Evolutionary conservation across 2,329 filamentous ascomycete genomes (phyloP), one percentile per base, ranked within the genome.

Genomic region (Ophiostoma sp.): DNA sequence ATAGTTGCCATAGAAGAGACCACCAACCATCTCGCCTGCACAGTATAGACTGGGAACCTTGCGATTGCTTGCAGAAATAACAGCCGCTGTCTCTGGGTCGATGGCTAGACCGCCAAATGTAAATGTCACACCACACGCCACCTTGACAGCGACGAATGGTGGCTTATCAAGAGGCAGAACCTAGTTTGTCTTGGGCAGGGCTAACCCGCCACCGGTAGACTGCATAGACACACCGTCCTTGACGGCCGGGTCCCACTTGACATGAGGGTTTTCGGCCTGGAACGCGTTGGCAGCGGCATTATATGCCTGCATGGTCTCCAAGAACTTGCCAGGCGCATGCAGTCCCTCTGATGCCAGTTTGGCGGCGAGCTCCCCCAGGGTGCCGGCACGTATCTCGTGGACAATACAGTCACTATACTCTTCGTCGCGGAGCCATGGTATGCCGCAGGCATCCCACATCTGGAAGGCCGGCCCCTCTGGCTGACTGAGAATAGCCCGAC

Each of bases 91-190:
- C 38, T 83, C 75, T 0, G 85, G 80, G 65, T 85, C 80, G 1
- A 87, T 82, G 5, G 81, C 80, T 6, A 90, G 76, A 0, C 88
- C 87, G 0, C 87, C 88, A 76, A 90, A 90, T 0, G 87, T 90
- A 72, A 90, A 90, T 0, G 87, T 89, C 16, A 90, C 82, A 1
- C 88, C 88, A 63, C 85, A 86, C 4, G 83, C 84, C 2, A 90
- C 86, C 71, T 85, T 85, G 63, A 90, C 83, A 0, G 87, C 87
- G 38, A 87, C 76, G 72, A 86, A 90, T 0, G 87, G 87, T 0
- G 79, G 78, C 70, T 84, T 75, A 49, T 82, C 80, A 7, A 90
- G 72, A 0, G 87, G 82, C 5, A 86, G 72, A 0, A 87, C 87
- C 88, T 87, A 90, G 71, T 90, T 90, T 0, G 85, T 84, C 77